Evolutionary conservation across 768 basidiomycete species (phyloP).

Genomic region (Tulasnella sp.): DNA sequence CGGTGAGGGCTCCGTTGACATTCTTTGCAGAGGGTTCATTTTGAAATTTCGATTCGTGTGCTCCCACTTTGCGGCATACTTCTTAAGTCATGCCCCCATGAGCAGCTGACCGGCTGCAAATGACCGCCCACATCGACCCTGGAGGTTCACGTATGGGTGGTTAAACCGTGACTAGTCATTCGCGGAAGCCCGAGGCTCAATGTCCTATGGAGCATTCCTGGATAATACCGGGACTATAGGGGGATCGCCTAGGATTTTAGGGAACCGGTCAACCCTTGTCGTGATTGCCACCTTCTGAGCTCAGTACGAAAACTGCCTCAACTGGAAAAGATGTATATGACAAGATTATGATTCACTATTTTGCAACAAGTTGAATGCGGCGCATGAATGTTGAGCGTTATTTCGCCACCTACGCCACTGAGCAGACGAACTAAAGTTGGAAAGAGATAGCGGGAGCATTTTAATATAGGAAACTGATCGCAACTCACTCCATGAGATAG

Average conservation of each 20-base stretch:
- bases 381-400: too few species aligned
- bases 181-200: neutral
- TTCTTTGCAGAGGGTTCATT: constrained; percentile 1
- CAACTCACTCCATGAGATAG: neutral
- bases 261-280: neutral
- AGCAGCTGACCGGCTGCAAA: neutral
- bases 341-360: neutral
- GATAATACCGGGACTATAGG: neutral
- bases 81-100: constrained; percentile 2
- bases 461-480: neutral
- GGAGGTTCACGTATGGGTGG: neutral
- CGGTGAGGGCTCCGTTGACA: neutral
- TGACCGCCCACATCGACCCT: neutral
- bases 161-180: neutral
- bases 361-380: neutral
- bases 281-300: neutral
- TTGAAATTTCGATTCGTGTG: neutral
- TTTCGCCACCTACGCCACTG: neutral
- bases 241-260: neutral
- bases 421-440: neutral
- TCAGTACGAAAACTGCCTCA: neutral
- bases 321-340: too few species aligned
- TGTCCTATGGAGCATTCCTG: neutral
- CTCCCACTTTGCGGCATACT: neutral
- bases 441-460: neutral